Base-by-base conservation (phyloP, 2,329 filamentous ascomycete species). In the Pezicula radicicola region DNA sequence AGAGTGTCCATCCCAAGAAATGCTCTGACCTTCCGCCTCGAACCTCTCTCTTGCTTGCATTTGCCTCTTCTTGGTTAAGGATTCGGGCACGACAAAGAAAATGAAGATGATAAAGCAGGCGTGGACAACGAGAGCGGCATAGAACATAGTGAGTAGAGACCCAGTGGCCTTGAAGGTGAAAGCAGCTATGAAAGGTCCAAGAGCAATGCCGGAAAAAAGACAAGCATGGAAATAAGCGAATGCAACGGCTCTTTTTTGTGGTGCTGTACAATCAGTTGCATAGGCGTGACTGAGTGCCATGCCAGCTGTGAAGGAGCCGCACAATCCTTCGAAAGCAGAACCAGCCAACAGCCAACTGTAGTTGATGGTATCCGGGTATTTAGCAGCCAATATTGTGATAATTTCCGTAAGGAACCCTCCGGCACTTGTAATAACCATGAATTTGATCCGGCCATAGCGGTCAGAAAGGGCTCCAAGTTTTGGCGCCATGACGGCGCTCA, bases 191-290 rank as follows among this genome's bases (percentile, higher is more conserved):
- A 95, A 77, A 7, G 94, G 94, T 0, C 94, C 94, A 30, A 93
- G 71, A 0, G 94, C 93, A 43, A 97, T 83, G n/a, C 94, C 94
- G 2, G 81, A 79, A 68, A 96, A 97, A 8, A 99, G 76, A 60
- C 87, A 91, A 10, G 90, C 91, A 63, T 97, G 90, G 62, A 97
- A 87, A 66, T 92, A 93, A 6, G 91, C 92, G 68, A 97, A 94
- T 4, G 85, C 83, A 7, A 96, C 88, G 54, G 87, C 89, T 18
- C 94, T 84, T 63, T 83, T 83, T 28, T 88, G 87, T 0, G 91
- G 89, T 4, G 88, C 76, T 0, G 91, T 93, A 69, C 91, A 96
- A 69, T 99, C 94, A 39, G 90, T 86, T 12, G 89, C 87, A 69
- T 97, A 99, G 0, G 93, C 91, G 67, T 95, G 87, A 19, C 84